Evolutionary conservation across 345 rosid species (phyloP).

Genomic region (Lepidium didymum): DNA sequence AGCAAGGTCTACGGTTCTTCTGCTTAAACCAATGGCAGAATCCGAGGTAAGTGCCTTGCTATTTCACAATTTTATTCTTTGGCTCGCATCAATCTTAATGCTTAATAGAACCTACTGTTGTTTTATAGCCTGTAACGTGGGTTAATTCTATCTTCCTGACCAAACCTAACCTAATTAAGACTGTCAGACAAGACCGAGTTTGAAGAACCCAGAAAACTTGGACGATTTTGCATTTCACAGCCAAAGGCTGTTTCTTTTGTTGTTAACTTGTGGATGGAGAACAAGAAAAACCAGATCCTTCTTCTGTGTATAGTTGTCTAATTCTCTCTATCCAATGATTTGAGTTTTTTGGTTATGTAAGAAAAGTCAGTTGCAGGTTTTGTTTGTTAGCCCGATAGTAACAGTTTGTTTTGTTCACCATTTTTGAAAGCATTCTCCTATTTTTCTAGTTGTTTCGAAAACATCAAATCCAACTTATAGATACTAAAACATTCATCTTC

Average conservation of each 20-base stretch:
- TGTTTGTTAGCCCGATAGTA: neutral
- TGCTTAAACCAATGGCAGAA: neutral
- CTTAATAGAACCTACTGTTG: neutral
- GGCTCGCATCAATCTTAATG: neutral
- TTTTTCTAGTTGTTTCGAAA: neutral
- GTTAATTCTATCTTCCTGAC: neutral
- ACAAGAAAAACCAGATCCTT: neutral
- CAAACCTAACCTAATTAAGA: neutral
- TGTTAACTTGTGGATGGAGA: neutral
- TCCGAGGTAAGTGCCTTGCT: neutral
- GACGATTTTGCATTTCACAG: neutral
- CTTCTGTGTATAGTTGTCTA: neutral
- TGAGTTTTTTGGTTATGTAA: neutral
- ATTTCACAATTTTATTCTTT: neutral
- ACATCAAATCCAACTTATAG: neutral
- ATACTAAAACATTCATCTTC: neutral
- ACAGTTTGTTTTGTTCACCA: neutral
- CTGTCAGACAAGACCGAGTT: neutral
- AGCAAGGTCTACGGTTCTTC: neutral
- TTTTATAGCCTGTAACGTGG: conserved; percentile 7
- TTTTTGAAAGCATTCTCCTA: neutral
- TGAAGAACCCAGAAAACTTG: neutral
- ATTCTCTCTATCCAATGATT: neutral
- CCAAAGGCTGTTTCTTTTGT: neutral
- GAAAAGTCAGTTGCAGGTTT: neutral